A percentile compares a stretch with the other conserved stretches of the same genome.
Evolutionary conservation across 768 basidiomycete species (phyloP).

Genomic region (Lactarius akahatsu): DNA sequence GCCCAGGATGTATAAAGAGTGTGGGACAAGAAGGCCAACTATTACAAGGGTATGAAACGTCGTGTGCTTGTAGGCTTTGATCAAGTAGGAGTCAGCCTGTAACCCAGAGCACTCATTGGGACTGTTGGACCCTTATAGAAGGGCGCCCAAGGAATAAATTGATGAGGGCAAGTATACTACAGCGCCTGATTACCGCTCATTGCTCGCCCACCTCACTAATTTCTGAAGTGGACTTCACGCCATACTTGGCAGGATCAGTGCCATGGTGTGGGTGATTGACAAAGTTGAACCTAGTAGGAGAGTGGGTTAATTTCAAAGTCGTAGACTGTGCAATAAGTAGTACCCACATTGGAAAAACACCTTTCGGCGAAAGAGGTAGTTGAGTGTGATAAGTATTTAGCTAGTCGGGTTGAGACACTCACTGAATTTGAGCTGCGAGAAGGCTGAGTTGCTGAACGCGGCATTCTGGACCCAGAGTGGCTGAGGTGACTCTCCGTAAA

Average conservation of each 20-base stretch:
- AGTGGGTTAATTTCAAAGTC: neutral
- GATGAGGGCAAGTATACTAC: slow-evolving; percentile 12
- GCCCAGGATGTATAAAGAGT: slow-evolving; percentile 4
- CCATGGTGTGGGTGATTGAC: slow-evolving; percentile 90
- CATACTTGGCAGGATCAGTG: slow-evolving; percentile 78
- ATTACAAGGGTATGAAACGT: neutral
- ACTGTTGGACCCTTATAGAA: neutral
- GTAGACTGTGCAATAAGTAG: slow-evolving; percentile 10
- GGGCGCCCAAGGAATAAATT: slow-evolving; percentile 8
- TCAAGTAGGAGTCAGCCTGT: slow-evolving; percentile 1
- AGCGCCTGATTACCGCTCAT: slow-evolving; percentile 6
- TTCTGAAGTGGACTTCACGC: slow-evolving; percentile 30
- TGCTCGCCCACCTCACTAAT: slow-evolving; percentile 32
- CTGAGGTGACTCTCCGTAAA: slow-evolving; percentile 83
- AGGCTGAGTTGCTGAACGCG: slow-evolving; percentile 85
- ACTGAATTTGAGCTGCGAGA: slow-evolving; percentile 94
- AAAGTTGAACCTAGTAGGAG: slow-evolving; percentile 77
- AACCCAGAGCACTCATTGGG: neutral
- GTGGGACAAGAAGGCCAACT: neutral
- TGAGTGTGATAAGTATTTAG: slow-evolving; percentile 5
- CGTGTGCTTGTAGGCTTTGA: neutral
- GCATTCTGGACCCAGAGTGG: slow-evolving; percentile 83
- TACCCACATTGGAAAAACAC: slow-evolving; percentile 73
- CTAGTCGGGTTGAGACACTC: slow-evolving; percentile 34
- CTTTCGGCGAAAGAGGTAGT: slow-evolving; percentile 38